These are phyloP conservation scores for Hura crepitans DNA, from an alignment of 441 rosid genomes.

Conservation along the genomic window DNA sequence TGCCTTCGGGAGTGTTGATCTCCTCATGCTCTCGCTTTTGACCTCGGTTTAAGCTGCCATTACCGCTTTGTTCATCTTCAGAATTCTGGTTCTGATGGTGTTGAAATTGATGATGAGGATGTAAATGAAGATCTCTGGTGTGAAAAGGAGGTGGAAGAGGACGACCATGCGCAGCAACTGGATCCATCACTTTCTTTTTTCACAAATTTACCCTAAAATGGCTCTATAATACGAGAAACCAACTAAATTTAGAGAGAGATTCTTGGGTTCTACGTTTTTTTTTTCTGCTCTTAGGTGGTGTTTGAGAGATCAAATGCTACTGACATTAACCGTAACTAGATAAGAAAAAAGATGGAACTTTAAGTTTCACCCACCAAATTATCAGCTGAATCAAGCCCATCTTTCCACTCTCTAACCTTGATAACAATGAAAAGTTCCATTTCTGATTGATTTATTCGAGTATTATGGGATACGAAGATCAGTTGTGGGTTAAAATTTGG, in stretches of 20 bases:
- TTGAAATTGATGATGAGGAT: conserved; percentile 59
- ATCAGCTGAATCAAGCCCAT: conserved; percentile 29
- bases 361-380: conserved; percentile 27
- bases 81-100: conserved; percentile 39
- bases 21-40: conserved; percentile 62
- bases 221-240: conserved; percentile 10
- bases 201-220: conserved; percentile 23
- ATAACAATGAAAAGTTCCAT: conserved; percentile 16
- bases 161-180: conserved; percentile 56
- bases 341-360: conserved; percentile 13
- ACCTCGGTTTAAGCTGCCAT: conserved; percentile 35
- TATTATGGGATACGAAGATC: neutral
- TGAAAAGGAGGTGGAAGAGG: conserved; percentile 78
- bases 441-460: conserved; percentile 9
- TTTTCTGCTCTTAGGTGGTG: neutral
- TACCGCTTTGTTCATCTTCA: conserved; percentile 41
- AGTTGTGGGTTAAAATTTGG: conserved; percentile 39
- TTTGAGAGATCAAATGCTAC: conserved; percentile 15
- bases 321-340: neutral
- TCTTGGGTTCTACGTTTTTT: conserved; percentile 1
- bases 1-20: conserved; percentile 32
- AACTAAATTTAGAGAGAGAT: neutral
- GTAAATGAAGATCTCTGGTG: conserved; percentile 65
- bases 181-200: conserved; percentile 46
- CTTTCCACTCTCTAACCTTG: conserved; percentile 11